Evolutionary conservation across 176 grass and related monocot genomes (phyloP), one percentile per base, ranked within the genome.

Genomic region (Canna indica): DNA sequence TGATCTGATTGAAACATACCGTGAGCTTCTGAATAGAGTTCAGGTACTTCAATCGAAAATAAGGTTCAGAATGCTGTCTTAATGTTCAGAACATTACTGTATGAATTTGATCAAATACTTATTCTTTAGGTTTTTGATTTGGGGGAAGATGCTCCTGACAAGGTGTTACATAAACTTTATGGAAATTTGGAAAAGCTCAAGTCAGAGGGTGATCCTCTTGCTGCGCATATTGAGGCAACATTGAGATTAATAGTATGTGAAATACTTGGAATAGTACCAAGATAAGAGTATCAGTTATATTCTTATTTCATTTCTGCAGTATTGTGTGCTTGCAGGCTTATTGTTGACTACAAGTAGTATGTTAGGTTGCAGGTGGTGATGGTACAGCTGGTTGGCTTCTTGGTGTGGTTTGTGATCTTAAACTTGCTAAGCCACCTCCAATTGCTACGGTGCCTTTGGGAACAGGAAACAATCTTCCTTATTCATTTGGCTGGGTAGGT

Each of bases 321-420:
- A 24, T 3, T 14, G 26, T 41, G 42, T 41, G 15, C 39, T 7
- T 48, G 16, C 10, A 18, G 7, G 3, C 20, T 33, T 73, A 22
- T 71, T 77, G 4, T 54, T 82, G 66, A 78, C 63, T 3, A 65
- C 69, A 54, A 80, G 29, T 67, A 74, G 66, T 77, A 52, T 67
- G 80, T 53, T 72, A 96, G 92, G 92, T 96, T 87, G 92, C 92
- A 71, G 92, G 92, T 6, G 92, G 92, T 13, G 92, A 96, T 83
- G 92, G 92, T 74, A 96, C 92, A 67, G 88, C 92, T 44, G 91
- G 92, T 69, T 96, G 93, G 93, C 77, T 96, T 72, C 88, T 91
- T 78, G 93, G 93, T 39, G 93, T 91, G 10, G 88, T 96, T 15
- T 89, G 81, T 47, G 93, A 96, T 67, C 85, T 96, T 80, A 96